Percentiles rank a stretch among this genome's conserved stretches.
Evolutionary conservation across 2,329 filamentous ascomycete species (phyloP).

Genomic region (Fusarium chlamydosporum): DNA sequence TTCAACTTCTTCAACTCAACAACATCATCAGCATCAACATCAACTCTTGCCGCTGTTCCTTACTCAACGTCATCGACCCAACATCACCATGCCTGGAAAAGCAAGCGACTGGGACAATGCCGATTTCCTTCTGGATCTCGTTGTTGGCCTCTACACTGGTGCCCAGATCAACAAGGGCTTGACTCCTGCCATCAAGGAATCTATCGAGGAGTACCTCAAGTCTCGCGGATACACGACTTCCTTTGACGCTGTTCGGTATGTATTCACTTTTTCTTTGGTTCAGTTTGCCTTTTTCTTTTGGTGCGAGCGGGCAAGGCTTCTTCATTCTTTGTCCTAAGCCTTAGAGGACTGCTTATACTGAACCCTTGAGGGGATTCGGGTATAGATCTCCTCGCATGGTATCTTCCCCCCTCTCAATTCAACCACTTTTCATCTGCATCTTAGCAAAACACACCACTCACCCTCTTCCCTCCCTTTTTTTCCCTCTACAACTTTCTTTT

Average conservation of each 20-base stretch:
- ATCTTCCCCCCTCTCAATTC: neutral
- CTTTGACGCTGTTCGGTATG: constrained; percentile 64
- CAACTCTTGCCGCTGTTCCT: neutral
- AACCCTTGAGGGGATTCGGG: neutral
- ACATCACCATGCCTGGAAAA: constrained; percentile 41
- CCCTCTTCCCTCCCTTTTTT: neutral
- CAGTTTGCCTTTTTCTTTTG: neutral
- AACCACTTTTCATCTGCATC: constrained; percentile 2
- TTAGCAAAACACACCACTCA: constrained; percentile 3
- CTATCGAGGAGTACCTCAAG: constrained; percentile 55
- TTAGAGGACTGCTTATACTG: neutral
- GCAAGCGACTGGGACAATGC: constrained; percentile 53
- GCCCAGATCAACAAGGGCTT: constrained; percentile 50
- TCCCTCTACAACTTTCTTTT: neutral
- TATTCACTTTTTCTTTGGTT: constrained; percentile 10
- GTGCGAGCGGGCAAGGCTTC: constrained; percentile 1
- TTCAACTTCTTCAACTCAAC: neutral
- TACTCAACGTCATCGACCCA: neutral
- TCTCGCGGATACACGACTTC: constrained; percentile 55
- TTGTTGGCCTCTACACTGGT: constrained; percentile 53
- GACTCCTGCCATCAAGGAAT: constrained; percentile 49
- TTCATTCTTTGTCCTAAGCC: constrained; percentile 8
- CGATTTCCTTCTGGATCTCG: constrained; percentile 54
- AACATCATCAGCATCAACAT: constrained; percentile 2
- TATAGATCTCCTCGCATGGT: neutral